These are phyloP conservation scores for Diaporthe sp. DNA, from an alignment of 2,329 filamentous ascomycete species.

Conservation along the genomic window DNA sequence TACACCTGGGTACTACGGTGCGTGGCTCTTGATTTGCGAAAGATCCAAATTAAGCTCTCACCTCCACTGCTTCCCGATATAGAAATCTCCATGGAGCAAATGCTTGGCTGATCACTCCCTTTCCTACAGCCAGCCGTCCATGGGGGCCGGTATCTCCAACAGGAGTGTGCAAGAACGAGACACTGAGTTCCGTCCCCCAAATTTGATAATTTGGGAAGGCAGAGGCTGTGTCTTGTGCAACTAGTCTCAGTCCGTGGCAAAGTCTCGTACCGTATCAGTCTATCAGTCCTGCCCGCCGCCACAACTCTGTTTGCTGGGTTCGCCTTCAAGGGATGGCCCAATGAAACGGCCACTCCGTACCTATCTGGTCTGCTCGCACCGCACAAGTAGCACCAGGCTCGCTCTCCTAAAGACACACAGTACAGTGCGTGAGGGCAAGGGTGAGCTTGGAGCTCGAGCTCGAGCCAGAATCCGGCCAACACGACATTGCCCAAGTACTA, in stretches of 20 bases:
- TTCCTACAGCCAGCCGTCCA: background rate
- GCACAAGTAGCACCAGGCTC: background rate
- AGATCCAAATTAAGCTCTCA: constrained; percentile 26
- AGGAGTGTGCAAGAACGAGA: background rate
- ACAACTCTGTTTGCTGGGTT: constrained; percentile 22
- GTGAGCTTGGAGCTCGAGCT: constrained; percentile 24
- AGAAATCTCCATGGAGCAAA: constrained; percentile 10
- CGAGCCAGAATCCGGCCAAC: constrained; percentile 27
- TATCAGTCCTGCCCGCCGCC: constrained; percentile 20
- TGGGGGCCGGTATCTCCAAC: background rate
- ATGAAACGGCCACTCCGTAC: constrained; percentile 14
- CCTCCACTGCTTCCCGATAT: constrained; percentile 30
- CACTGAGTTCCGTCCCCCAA: background rate
- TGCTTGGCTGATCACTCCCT: constrained; percentile 26
- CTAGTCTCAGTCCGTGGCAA: constrained; percentile 8
- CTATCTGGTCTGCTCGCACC: background rate
- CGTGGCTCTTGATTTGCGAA: constrained; percentile 1
- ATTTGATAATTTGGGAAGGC: constrained; percentile 16
- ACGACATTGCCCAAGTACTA: constrained; percentile 31
- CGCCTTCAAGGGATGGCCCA: constrained; percentile 15
- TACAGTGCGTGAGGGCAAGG: constrained; percentile 18
- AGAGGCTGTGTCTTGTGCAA: constrained; percentile 20
- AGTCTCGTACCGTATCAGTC: constrained; percentile 12
- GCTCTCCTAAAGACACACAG: background rate
- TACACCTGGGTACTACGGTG: background rate